Conservation (phyloP, 805 yeast species). For the Teunomyces pallodes region DNA sequence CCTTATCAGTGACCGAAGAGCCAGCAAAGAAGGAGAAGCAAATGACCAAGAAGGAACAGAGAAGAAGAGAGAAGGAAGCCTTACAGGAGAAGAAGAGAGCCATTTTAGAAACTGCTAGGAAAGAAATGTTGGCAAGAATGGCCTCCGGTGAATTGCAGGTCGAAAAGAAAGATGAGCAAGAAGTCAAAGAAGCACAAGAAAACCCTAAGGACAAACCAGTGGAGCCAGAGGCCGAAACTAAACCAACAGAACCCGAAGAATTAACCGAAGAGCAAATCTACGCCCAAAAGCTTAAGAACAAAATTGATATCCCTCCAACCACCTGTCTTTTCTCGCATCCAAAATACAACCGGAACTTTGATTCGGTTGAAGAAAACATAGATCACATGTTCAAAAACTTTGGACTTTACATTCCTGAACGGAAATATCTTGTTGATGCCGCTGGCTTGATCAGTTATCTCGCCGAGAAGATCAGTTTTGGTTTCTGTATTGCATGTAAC, state of each 20-base stretch:
- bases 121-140: slow-evolving; percentile 34
- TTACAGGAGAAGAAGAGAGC: slow-evolving; percentile 47
- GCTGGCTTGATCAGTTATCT: slow-evolving; percentile 73
- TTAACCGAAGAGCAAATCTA: slow-evolving; percentile 31
- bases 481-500: slow-evolving; percentile 78
- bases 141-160: slow-evolving; percentile 18
- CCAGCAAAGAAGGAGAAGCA: slow-evolving; percentile 25
- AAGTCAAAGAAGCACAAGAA: slow-evolving; percentile 5
- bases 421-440: slow-evolving; percentile 60
- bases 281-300: slow-evolving; percentile 43
- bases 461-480: slow-evolving; percentile 77
- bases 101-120: slow-evolving; percentile 46
- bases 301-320: slow-evolving; percentile 47
- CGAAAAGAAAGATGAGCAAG: slow-evolving; percentile 10
- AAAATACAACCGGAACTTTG: slow-evolving; percentile 31
- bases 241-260: slow-evolving; percentile 7
- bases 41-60: slow-evolving; percentile 48
- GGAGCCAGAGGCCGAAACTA: background rate
- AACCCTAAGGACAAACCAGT: slow-evolving; percentile 1
- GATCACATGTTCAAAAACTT: slow-evolving; percentile 76
- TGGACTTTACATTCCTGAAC: slow-evolving; percentile 88
- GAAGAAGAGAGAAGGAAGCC: slow-evolving; percentile 50
- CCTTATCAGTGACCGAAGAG: slow-evolving; percentile 13
- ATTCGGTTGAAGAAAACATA: slow-evolving; percentile 42
- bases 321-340: slow-evolving; percentile 51